A percentile compares a stretch with the other conserved stretches of the same genome.
Evolutionary conservation across 257 asterid species (phyloP).

Genomic region (Nicotiana tomentosiformis): DNA sequence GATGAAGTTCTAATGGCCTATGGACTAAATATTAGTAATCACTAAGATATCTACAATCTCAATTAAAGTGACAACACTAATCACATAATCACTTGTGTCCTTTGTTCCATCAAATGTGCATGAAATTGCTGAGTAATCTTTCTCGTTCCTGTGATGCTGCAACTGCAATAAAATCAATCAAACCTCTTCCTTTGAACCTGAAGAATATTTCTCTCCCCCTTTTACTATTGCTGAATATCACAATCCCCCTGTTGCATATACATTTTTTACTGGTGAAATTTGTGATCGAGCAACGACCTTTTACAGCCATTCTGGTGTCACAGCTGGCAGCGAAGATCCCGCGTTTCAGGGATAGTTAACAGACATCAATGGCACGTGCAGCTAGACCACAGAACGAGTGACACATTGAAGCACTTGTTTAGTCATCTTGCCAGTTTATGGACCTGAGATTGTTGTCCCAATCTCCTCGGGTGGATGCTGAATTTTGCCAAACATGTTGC

Average conservation of each 20-base stretch:
- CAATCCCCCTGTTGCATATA: conserved; percentile 10
- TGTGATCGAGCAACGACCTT: not conserved
- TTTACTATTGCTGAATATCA: conserved; percentile 12
- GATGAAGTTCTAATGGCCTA: not conserved
- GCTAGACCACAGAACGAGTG: not conserved
- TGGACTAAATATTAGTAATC: not conserved
- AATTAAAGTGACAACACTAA: not conserved
- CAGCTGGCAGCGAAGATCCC: not conserved
- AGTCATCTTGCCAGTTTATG: conserved; percentile 6
- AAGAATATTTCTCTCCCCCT: conserved; percentile 8
- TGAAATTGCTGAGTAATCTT: not conserved
- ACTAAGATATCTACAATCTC: conserved; percentile 7
- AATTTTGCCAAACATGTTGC: conserved; percentile 4
- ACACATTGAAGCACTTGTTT: conserved; percentile 3
- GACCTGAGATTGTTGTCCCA: conserved; percentile 17
- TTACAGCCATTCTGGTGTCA: not conserved
- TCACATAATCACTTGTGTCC: not conserved
- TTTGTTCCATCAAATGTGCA: not conserved
- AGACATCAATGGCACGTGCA: not conserved
- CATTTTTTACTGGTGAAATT: not conserved
- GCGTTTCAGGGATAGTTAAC: not conserved
- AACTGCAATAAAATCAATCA: not conserved
- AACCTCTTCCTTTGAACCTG: not conserved
- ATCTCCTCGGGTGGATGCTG: conserved; percentile 23
- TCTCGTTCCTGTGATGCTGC: not conserved